phyloP scores from a whole-genome alignment of 495 filamentous ascomycete species.

The Paragyromitra xinjiangensis region DNA sequence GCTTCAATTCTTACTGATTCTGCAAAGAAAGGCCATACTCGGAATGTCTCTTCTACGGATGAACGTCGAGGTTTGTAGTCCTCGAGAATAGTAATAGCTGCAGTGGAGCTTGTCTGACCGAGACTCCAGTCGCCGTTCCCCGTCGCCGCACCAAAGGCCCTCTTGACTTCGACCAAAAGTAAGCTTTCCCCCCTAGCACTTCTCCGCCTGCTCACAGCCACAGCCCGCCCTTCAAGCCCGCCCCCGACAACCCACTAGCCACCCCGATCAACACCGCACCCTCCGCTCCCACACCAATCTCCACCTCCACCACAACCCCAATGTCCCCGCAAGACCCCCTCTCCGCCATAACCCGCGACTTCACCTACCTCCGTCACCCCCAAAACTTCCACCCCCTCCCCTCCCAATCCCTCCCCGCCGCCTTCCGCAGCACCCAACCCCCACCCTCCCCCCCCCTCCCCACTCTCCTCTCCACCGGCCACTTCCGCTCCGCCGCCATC shows the following conservation, averaged over 20 bases:
- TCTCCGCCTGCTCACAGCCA: conserved; percentile 7
- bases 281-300: conserved; percentile 49
- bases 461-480: conserved; percentile 66
- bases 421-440: conserved; percentile 67
- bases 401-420: conserved; percentile 69
- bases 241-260: conserved; percentile 16
- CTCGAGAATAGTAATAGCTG: conserved; percentile 1
- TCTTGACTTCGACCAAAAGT: conserved; percentile 65
- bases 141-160: conserved; percentile 66
- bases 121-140: conserved; percentile 54
- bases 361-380: conserved; percentile 78
- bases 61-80: conserved; percentile 52
- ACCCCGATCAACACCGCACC: conserved; percentile 52
- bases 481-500: conserved; percentile 79
- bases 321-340: conserved; percentile 59
- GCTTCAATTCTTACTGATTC: conserved; percentile 3
- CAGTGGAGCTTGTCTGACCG: conserved; percentile 20
- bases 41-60: conserved; percentile 45
- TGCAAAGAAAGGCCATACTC: conserved; percentile 44
- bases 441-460: conserved; percentile 63
- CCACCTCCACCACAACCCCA: conserved; percentile 44
- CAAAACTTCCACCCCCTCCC: conserved; percentile 82
- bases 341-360: conserved; percentile 69
- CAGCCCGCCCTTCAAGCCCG: conserved; percentile 24
- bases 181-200: conserved; percentile 46